phyloP scores from a whole-genome alignment of 2,329 filamentous ascomycete species.

The Biscogniauxia sp. region DNA sequence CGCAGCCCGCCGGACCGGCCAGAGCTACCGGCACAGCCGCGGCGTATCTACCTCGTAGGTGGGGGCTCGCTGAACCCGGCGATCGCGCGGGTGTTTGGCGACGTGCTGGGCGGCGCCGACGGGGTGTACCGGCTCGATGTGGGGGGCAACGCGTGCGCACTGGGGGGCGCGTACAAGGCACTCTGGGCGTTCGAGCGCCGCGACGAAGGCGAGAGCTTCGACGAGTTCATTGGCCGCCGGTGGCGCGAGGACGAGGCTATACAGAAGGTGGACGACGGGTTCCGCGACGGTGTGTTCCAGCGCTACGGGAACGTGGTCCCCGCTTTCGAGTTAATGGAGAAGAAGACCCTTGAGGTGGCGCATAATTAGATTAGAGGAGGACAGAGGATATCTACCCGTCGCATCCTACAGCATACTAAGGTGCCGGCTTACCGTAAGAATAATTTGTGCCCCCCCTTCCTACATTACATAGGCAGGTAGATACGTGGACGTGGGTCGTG shows the following conservation, averaged over 20 bases:
- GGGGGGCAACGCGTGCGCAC: slow-evolving; percentile 89
- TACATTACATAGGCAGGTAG: no score
- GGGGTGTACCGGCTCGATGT: slow-evolving; percentile 93
- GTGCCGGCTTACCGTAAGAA: not conserved
- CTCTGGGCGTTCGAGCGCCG: slow-evolving; percentile 81
- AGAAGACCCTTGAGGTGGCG: slow-evolving; percentile 29
- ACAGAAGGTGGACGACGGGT: slow-evolving; percentile 79
- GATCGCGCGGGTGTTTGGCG: slow-evolving; percentile 79
- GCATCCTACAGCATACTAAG: not conserved
- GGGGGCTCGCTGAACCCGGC: slow-evolving; percentile 87
- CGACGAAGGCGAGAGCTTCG: slow-evolving; percentile 69
- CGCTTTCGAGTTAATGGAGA: slow-evolving; percentile 43
- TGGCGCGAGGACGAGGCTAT: slow-evolving; percentile 87
- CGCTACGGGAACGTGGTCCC: slow-evolving; percentile 73
- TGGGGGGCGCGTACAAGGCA: slow-evolving; percentile 94
- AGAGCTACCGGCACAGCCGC: slow-evolving; percentile 74
- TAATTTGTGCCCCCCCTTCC: no score
- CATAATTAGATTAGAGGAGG: slow-evolving; percentile 23
- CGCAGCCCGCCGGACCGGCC: slow-evolving; percentile 42
- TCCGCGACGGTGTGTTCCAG: slow-evolving; percentile 70
- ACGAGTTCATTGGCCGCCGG: slow-evolving; percentile 76
- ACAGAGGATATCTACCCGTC: not conserved
- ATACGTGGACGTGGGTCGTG: no score
- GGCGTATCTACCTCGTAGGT: slow-evolving; percentile 89
- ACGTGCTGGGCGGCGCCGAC: slow-evolving; percentile 84